Percentiles rank a stretch among this genome's conserved stretches.
phyloP scores from a whole-genome alignment of 805 yeast genomes.

The Saccharomycopsis lassenensis region DNA sequence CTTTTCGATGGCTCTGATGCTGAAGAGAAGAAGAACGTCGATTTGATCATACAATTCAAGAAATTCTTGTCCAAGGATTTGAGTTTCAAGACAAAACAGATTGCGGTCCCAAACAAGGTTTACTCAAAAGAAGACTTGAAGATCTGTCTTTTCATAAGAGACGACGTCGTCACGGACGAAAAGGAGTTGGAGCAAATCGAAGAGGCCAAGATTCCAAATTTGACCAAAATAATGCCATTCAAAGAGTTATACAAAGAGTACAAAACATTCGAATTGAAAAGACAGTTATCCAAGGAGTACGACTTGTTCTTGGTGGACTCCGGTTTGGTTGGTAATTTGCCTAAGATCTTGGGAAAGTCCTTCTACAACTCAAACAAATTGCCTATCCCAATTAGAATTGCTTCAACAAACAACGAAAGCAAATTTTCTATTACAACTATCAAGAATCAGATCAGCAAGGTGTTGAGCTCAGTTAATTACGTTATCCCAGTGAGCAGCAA shows the following conservation, averaged over 20 bases:
- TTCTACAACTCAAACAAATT: conserved; percentile 55
- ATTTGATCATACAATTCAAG: conserved; percentile 16
- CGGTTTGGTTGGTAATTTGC: conserved; percentile 65
- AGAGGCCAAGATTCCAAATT: conserved; percentile 33
- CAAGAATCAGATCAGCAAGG: conserved; percentile 46
- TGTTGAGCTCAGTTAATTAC: conserved; percentile 47
- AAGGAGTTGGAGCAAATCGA: conserved; percentile 37
- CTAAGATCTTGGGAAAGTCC: conserved; percentile 77
- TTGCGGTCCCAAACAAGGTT: conserved; percentile 19
- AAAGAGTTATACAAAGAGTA: conserved; percentile 72
- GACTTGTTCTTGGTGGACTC: conserved; percentile 83
- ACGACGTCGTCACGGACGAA: conserved; percentile 35
- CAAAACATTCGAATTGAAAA: conserved; percentile 80
- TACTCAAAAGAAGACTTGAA: conserved; percentile 38
- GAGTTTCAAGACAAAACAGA: conserved; percentile 30
- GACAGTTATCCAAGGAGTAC: conserved; percentile 56
- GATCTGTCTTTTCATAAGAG: conserved; percentile 62
- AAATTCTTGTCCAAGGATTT: conserved; percentile 7
- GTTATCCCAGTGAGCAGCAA: conserved; percentile 66
- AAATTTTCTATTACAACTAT: conserved; percentile 42
- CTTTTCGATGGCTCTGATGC: conserved; percentile 53
- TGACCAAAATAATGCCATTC: conserved; percentile 37
- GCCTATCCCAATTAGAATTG: conserved; percentile 55
- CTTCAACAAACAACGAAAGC: conserved; percentile 24
- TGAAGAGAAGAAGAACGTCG: conserved; percentile 19